A percentile compares a stretch with the other conserved stretches of the same genome.
These are phyloP conservation scores for Musa beccarii DNA, from an alignment of 176 grass and related monocot genomes.

Conservation along the genomic window DNA sequence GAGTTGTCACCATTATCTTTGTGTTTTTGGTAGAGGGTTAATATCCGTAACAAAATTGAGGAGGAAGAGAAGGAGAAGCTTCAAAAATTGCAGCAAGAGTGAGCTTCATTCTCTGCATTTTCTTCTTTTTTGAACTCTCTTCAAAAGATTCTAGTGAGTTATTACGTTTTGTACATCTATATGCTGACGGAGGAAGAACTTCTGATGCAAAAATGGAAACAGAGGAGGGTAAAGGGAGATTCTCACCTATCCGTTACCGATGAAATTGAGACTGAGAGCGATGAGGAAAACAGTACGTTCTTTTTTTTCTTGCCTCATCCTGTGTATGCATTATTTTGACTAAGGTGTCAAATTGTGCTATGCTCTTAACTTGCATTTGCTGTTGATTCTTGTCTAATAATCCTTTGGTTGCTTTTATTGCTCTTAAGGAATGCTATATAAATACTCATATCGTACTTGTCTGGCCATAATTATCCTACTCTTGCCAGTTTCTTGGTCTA, in stretches of 20 bases:
- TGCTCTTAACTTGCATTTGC: too few relatives aligned
- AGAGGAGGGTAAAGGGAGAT: conserved; percentile 69
- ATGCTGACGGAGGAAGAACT: conserved; percentile 75
- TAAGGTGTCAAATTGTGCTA: too few relatives aligned
- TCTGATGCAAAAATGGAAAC: conserved; percentile 18
- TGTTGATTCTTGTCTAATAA: too few relatives aligned
- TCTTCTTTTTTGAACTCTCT: not conserved
- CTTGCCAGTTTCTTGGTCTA: too few relatives aligned
- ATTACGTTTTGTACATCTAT: not conserved
- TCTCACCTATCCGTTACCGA: conserved; percentile 71
- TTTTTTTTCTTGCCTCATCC: conserved; percentile 3
- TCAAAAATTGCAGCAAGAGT: conserved; percentile 95
- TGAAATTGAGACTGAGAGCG: conserved; percentile 73
- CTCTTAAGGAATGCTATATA: too few relatives aligned
- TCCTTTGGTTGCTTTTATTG: too few relatives aligned
- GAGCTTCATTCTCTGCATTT: conserved; percentile 14
- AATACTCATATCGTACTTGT: too few relatives aligned
- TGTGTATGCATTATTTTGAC: not conserved
- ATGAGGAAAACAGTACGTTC: conserved; percentile 65
- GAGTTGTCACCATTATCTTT: too few relatives aligned
- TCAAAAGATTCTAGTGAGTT: not conserved
- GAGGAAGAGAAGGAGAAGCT: conserved; percentile 99
- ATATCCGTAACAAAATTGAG: conserved; percentile 51
- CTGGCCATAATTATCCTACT: too few relatives aligned
- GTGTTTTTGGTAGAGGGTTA: too few relatives aligned